These are phyloP conservation scores for Carex arenaria DNA, from an alignment of 202 grass and related monocot genomes.

Conservation along the genomic window DNA sequence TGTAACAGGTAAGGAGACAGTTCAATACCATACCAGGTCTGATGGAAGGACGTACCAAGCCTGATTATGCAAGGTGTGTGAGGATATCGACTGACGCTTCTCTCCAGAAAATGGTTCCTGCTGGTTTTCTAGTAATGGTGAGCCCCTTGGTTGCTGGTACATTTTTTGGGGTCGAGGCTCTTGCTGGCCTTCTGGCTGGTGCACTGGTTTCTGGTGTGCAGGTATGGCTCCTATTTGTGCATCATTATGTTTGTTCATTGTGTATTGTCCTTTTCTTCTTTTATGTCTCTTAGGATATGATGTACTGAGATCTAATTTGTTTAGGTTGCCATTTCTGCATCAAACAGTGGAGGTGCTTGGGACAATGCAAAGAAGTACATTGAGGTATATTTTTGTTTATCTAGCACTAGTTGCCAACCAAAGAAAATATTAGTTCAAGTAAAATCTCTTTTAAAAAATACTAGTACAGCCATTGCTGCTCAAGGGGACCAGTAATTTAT, in stretches of 20 bases:
- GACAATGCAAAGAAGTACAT: constrained; percentile 95
- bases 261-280: background rate
- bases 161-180: constrained; percentile 60
- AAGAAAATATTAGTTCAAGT: background rate
- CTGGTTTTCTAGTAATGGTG: constrained; percentile 64
- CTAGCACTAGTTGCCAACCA: background rate
- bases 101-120: constrained; percentile 61
- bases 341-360: constrained; percentile 84
- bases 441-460: background rate
- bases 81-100: constrained; percentile 88
- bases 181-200: constrained; percentile 67
- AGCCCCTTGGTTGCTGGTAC: constrained; percentile 56
- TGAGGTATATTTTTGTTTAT: constrained; percentile 30
- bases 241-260: background rate
- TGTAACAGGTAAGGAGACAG: constrained; percentile 46
- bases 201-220: constrained; percentile 67
- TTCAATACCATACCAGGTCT: constrained; percentile 64
- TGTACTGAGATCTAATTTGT: background rate
- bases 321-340: constrained; percentile 76
- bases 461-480: too few species aligned
- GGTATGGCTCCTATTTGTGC: constrained; percentile 6
- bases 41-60: constrained; percentile 43
- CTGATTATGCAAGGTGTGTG: constrained; percentile 80
- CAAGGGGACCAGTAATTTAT: too few species aligned
- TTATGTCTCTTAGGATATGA: background rate